Evolutionary conservation across 345 rosid genomes (phyloP).

Genomic region (Syzygium grande): DNA sequence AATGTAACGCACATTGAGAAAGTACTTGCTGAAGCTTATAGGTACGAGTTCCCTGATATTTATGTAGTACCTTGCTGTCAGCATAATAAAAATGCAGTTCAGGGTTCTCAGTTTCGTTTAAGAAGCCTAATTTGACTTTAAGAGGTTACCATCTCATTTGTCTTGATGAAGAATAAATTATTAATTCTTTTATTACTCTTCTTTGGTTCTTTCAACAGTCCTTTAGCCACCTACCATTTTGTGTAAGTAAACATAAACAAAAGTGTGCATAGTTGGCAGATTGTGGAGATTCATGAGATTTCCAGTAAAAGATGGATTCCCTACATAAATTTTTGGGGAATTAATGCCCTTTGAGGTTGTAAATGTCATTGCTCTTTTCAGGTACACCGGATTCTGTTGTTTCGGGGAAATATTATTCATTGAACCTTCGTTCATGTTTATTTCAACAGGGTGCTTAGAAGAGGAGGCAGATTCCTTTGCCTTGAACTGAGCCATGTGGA

Average conservation of each 20-base stretch:
- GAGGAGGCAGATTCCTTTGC: slow-evolving; percentile 95
- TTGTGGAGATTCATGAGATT: background rate
- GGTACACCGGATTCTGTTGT: background rate
- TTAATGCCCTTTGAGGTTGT: background rate
- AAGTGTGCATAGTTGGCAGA: background rate
- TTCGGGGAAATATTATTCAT: background rate
- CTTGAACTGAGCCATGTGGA: slow-evolving; percentile 94
- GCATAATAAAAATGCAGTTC: background rate
- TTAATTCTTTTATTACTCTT: background rate
- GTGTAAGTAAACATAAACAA: background rate
- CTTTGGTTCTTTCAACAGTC: background rate
- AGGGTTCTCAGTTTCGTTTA: background rate
- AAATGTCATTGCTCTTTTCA: background rate
- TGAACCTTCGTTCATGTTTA: background rate
- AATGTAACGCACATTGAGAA: slow-evolving; percentile 96
- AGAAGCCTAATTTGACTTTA: background rate
- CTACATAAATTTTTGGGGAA: background rate
- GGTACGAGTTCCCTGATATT: slow-evolving; percentile 15
- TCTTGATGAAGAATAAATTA: background rate
- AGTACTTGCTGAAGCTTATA: slow-evolving; percentile 81
- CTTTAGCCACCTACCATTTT: background rate
- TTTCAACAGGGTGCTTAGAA: slow-evolving; percentile 45
- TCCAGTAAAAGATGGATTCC: background rate
- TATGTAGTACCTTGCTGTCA: background rate
- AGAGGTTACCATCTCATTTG: background rate